Conservation (phyloP, 129 eudicot genomes). For the Flaveria ramosissima region DNA sequence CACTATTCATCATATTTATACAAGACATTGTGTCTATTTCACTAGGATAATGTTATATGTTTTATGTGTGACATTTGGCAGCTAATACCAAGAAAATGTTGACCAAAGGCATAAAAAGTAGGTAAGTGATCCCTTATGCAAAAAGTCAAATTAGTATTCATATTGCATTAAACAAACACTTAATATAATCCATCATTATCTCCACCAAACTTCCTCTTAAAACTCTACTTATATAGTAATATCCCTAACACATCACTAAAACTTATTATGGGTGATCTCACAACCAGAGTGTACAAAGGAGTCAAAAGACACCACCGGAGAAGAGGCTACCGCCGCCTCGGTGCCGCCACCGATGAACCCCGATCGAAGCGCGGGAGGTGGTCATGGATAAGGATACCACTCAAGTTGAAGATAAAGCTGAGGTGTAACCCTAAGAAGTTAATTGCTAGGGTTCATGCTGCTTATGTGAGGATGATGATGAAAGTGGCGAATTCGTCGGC, state of each 20-base stretch:
- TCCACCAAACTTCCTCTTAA: slow-evolving; percentile 8
- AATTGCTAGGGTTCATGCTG: not conserved
- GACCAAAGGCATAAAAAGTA: not conserved
- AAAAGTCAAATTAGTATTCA: not conserved
- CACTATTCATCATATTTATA: too few relatives aligned
- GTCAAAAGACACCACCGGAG: not conserved
- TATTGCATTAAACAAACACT: not conserved
- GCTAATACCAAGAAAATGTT: not conserved
- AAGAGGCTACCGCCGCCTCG: slow-evolving; percentile 8
- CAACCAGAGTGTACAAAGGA: not conserved
- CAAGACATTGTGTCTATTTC: not conserved
- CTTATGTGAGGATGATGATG: slow-evolving; percentile 2
- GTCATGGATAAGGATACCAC: not conserved
- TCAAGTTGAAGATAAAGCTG: slow-evolving; percentile 3
- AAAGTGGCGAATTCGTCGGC: not conserved
- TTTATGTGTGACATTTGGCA: not conserved
- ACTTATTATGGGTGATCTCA: not conserved
- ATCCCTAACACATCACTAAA: not conserved
- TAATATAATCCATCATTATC: not conserved
- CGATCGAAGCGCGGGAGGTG: not conserved
- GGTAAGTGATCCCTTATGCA: not conserved
- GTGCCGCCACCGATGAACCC: not conserved
- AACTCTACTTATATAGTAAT: not conserved
- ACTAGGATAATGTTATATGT: not conserved
- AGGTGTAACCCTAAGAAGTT: not conserved